Evolutionary conservation across 2,329 filamentous ascomycete genomes (phyloP), one percentile per base, ranked within the genome.

Genomic region (Arthroderma sp.): DNA sequence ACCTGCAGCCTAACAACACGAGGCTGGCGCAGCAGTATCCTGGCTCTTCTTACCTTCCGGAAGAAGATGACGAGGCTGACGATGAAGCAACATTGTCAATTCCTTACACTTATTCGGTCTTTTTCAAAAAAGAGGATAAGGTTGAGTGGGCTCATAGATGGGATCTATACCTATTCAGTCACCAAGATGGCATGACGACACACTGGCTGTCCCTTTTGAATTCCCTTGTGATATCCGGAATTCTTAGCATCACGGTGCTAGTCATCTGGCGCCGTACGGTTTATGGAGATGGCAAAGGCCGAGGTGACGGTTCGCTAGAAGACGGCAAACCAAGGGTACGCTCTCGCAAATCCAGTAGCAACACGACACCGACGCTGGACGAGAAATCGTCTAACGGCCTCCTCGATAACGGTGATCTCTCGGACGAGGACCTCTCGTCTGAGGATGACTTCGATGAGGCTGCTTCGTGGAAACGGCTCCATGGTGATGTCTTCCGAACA

Each of bases 181-280:
- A 93, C 67, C 85, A 88, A 58, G 87, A 91, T 63, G 87, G 86
- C 49, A 84, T 82, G 25, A 84, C 83, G 67, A 88, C 91, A 23
- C 89, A 95, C 68, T 94, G 88, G 87, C 77, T 95, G 57, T 88
- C 89, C 37, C 91, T 95, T 61, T 72, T 93, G 70, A 95, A 94
- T 73, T 93, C 88, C 0, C 72, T 95, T 62, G 85, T 90, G 62
- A 93, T 95, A 63, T 88, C 86, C 54, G 85, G 85, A 5, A 76
- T 93, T 37, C 75, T 95, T 43, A 90, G 87, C 1, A 84, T 85
- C 17, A 83, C 89, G 37, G 87, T 93, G 23, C 81, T 88, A 59
- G 86, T 94, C 67, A 91, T 95, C 60, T 76, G 93, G 64, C 80
- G 86, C 31, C 83, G 86, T 65, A 94, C 89, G 0, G 81, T 91